Conservation (phyloP, 345 rosid genomes). For the Limnanthes douglasii region DNA sequence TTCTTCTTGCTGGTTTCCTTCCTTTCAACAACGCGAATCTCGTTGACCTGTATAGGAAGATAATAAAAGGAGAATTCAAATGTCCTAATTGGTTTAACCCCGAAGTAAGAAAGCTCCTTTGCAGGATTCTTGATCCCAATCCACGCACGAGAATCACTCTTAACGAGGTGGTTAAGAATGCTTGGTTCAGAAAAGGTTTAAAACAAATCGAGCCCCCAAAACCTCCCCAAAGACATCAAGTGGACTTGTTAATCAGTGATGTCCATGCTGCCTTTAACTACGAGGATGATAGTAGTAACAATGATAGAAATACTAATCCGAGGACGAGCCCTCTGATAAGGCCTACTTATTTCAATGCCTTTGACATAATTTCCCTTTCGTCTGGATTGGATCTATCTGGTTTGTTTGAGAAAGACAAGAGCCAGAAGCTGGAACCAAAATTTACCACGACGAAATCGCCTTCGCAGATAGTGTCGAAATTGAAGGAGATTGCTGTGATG, state of each 20-base stretch:
- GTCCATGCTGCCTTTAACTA: constrained; percentile 27
- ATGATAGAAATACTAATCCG: no score
- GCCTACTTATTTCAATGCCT: constrained; percentile 52
- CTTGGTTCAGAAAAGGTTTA: constrained; percentile 60
- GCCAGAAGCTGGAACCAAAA: constrained; percentile 18
- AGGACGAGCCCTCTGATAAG: constrained; percentile 5
- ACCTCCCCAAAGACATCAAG: constrained; percentile 14
- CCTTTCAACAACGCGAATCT: constrained; percentile 60
- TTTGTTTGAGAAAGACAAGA: constrained; percentile 36
- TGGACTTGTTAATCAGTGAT: constrained; percentile 18
- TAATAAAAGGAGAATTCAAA: constrained; percentile 52
- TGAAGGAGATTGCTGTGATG: constrained; percentile 45
- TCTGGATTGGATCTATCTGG: constrained; percentile 70
- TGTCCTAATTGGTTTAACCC: constrained; percentile 71
- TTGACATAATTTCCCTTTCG: constrained; percentile 61
- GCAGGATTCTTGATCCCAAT: constrained; percentile 55
- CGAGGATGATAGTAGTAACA: no score
- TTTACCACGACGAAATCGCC: constrained; percentile 50
- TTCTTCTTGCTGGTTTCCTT: constrained; percentile 61
- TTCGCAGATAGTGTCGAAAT: constrained; percentile 47
- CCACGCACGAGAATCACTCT: constrained; percentile 45
- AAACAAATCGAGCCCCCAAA: constrained; percentile 28
- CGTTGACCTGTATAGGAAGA: constrained; percentile 55
- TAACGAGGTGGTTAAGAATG: constrained; percentile 35
- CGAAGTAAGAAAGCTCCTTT: constrained; percentile 52